phyloP scores from a whole-genome alignment of 2,329 filamentous ascomycete species.

The Sphaerulina vaccinii region DNA sequence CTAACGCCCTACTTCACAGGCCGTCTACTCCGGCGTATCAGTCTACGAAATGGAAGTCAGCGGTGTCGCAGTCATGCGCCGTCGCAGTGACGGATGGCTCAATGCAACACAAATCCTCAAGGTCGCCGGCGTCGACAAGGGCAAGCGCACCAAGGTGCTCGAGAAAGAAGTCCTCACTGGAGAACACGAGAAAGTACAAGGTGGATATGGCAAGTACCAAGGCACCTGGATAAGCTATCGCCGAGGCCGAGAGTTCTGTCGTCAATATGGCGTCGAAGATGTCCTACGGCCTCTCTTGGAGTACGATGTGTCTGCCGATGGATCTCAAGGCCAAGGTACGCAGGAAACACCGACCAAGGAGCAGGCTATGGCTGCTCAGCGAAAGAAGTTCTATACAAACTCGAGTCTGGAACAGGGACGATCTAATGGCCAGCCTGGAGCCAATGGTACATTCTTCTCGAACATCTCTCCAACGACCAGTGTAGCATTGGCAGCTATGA shows the following conservation, averaged over 20 bases:
- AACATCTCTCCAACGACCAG: conserved; percentile 93
- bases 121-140: conserved; percentile 94
- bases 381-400: conserved; percentile 85
- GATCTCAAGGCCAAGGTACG: conserved; percentile 66
- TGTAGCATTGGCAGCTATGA: conserved; percentile 91
- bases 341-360: conserved; percentile 97
- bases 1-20: conserved; percentile 45
- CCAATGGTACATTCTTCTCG: conserved; percentile 88
- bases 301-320: conserved; percentile 77
- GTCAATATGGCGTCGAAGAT: conserved; percentile 73
- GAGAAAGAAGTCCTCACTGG: conserved; percentile 97
- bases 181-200: conserved; percentile 97
- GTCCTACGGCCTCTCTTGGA: conserved; percentile 71
- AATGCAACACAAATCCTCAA: conserved; percentile 99
- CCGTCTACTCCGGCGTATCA: conserved; percentile 90
- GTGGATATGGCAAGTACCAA: conserved; percentile 98
- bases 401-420: conserved; percentile 65
- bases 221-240: conserved; percentile 98
- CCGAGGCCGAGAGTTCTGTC: conserved; percentile 86
- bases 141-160: conserved; percentile 93
- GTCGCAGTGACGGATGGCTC: conserved; percentile 90
- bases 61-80: conserved; percentile 88
- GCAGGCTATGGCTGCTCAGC: conserved; percentile 89
- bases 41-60: conserved; percentile 99
- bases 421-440: conserved; percentile 38